Conservation (phyloP, 495 filamentous ascomycete species). For the Astrothelium subdiscretum region DNA sequence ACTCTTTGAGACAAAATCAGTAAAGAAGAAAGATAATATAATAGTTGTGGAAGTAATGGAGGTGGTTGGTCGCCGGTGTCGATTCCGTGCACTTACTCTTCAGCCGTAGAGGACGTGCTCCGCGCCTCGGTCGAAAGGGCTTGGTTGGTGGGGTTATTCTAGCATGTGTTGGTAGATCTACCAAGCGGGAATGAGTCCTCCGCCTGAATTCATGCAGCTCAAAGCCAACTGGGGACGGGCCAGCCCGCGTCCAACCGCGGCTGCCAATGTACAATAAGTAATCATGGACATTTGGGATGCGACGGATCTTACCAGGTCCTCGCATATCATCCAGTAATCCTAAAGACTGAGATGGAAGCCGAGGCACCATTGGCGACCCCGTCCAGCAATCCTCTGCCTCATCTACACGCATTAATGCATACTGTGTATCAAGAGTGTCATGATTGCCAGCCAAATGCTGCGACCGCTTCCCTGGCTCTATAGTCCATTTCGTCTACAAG, state of each 20-base stretch:
- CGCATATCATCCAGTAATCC: not conserved
- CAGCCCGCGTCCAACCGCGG: not conserved
- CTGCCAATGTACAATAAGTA: not conserved
- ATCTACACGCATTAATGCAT: not conserved
- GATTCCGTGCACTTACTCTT: not conserved
- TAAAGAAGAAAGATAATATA: not conserved
- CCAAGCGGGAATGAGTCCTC: not conserved
- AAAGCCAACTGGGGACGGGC: not conserved
- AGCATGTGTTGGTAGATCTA: not conserved
- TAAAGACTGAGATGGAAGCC: not conserved
- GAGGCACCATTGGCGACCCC: not conserved
- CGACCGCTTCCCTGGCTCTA: not conserved
- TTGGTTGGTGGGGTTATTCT: not conserved
- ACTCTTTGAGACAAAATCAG: not conserved
- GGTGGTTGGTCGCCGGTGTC: not conserved
- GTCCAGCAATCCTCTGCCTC: not conserved
- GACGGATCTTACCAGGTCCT: not conserved
- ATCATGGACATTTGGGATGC: not conserved
- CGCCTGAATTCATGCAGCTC: not conserved
- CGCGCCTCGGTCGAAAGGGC: not conserved
- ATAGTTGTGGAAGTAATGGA: not conserved
- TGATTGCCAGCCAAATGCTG: not conserved
- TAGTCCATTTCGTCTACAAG: not conserved
- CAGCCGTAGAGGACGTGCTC: not conserved
- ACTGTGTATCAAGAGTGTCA: not conserved